A percentile compares a stretch with the other conserved stretches of the same genome.
Evolutionary conservation across 2,329 filamentous ascomycete genomes (phyloP).

Genomic region (Clonostachys byssicola): DNA sequence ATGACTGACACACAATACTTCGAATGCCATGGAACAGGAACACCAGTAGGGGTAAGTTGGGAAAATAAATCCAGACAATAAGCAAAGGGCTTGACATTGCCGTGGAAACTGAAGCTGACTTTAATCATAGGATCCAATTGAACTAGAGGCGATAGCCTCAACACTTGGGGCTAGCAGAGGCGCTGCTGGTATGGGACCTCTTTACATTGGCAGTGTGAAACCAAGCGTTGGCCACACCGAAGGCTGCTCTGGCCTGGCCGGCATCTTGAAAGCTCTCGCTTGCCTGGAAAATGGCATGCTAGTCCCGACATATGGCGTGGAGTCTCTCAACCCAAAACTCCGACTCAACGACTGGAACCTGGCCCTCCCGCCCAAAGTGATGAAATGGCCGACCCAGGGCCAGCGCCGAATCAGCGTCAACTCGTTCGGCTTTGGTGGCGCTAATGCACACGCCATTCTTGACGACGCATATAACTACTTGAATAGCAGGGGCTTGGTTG

Average conservation of each 20-base stretch:
- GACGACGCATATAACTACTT: constrained; percentile 40
- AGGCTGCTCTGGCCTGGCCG: constrained; percentile 9
- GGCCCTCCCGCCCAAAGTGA: constrained; percentile 4
- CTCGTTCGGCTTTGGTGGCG: constrained; percentile 11
- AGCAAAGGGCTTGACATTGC: neutral
- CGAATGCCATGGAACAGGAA: constrained; percentile 47
- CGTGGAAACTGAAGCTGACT: constrained; percentile 17
- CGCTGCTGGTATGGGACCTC: constrained; percentile 16
- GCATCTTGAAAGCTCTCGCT: constrained; percentile 8
- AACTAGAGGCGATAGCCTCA: neutral
- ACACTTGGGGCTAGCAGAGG: constrained; percentile 14
- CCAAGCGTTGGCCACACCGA: constrained; percentile 13
- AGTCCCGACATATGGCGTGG: constrained; percentile 8
- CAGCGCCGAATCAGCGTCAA: constrained; percentile 7
- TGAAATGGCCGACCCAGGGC: neutral
- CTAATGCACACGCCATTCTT: constrained; percentile 19
- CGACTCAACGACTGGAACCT: constrained; percentile 19
- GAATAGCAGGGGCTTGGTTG: constrained; percentile 20
- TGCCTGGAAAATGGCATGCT: constrained; percentile 8
- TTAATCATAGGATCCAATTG: constrained; percentile 8
- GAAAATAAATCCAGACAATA: constrained; percentile 41
- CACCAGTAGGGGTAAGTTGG: constrained; percentile 37
- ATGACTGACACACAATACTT: constrained; percentile 30
- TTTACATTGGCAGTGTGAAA: constrained; percentile 12
- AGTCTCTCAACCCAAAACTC: constrained; percentile 5